These are phyloP conservation scores for Actinidia polygama DNA, from an alignment of 179 eudicot genomes.

Conservation along the genomic window DNA sequence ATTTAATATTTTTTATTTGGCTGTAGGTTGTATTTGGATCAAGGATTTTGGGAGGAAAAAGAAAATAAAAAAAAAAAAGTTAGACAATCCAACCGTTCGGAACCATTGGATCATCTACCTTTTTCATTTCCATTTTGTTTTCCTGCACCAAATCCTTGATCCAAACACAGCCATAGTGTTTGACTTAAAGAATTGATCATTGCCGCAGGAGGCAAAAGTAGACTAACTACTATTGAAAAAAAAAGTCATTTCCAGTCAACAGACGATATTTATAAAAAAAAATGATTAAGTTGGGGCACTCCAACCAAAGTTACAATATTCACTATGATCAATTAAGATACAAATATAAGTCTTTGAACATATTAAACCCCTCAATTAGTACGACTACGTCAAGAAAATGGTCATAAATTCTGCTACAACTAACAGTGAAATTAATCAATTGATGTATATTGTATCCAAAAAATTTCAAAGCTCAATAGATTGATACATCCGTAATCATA, in stretches of 20 bases:
- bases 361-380: background rate
- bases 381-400: background rate
- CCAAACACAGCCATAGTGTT: no score
- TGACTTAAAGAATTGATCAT: background rate
- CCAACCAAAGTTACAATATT: background rate
- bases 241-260: background rate
- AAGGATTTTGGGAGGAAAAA: no score
- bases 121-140: no score
- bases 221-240: background rate
- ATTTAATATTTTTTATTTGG: no score
- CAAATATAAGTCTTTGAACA: background rate
- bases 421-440: background rate
- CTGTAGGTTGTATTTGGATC: no score
- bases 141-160: no score
- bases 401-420: background rate
- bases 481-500: no score
- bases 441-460: background rate
- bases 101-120: no score
- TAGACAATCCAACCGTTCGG: no score
- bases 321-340: background rate
- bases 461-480: background rate
- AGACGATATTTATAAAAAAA: background rate
- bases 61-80: no score
- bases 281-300: background rate
- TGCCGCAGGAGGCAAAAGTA: background rate